Evolutionary conservation across 495 filamentous ascomycete genomes (phyloP).

Genomic region (Trichoderma asperelloides): DNA sequence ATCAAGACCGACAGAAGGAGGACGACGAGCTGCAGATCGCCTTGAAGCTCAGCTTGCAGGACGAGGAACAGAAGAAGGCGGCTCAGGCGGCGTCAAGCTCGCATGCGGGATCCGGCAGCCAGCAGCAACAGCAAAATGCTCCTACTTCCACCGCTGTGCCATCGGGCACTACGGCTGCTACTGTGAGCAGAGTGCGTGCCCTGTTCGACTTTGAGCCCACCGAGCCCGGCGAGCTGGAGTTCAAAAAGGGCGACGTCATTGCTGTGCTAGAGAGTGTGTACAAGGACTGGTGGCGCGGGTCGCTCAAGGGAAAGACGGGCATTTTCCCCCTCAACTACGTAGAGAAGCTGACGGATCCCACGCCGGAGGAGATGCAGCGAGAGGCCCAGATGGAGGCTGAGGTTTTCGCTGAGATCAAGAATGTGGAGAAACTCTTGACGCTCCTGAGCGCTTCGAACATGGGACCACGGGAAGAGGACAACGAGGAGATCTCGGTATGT

Average conservation of each 20-base stretch:
- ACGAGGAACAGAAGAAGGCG: slow-evolving; percentile 51
- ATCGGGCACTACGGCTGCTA: slow-evolving; percentile 81
- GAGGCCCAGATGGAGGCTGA: slow-evolving; percentile 97
- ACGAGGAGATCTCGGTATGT: slow-evolving; percentile 82
- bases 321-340: slow-evolving; percentile 99
- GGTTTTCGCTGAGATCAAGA: slow-evolving; percentile 97
- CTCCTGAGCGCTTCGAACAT: slow-evolving; percentile 89
- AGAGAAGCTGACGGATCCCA: slow-evolving; percentile 92
- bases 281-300: slow-evolving; percentile 99
- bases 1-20: slow-evolving; percentile 85
- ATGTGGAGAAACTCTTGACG: slow-evolving; percentile 93
- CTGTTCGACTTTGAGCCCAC: slow-evolving; percentile 92
- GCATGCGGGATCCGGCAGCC: slow-evolving; percentile 10
- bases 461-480: slow-evolving; percentile 76
- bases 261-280: slow-evolving; percentile 95
- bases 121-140: slow-evolving; percentile 11
- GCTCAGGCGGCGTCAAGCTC: slow-evolving; percentile 28
- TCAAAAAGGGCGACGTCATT: slow-evolving; percentile 94
- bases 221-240: slow-evolving; percentile 88
- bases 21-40: slow-evolving; percentile 98
- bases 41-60: slow-evolving; percentile 81
- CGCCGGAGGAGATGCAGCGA: slow-evolving; percentile 84
- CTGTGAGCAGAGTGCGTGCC: slow-evolving; percentile 87
- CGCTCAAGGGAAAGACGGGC: slow-evolving; percentile 84
- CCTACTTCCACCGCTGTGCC: slow-evolving; percentile 18